A percentile compares a stretch with the other conserved stretches of the same genome.
Evolutionary conservation across 768 basidiomycete species (phyloP).

Genomic region (Aureoboletus auriporus): DNA sequence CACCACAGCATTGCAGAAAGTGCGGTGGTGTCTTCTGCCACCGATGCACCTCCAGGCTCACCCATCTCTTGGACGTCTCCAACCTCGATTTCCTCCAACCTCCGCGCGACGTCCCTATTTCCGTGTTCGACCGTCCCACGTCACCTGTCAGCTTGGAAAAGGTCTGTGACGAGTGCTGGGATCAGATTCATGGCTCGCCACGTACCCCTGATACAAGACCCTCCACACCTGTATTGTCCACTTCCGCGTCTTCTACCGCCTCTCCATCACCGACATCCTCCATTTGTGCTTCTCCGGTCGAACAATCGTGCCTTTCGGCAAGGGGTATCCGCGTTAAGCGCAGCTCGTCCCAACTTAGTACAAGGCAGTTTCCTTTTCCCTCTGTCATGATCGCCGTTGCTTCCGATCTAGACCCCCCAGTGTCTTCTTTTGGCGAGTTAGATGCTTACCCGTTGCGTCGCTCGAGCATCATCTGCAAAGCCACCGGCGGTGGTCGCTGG

Average conservation of each 20-base stretch:
- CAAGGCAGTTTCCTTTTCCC: slow-evolving; percentile 23
- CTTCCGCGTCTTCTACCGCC: slow-evolving; percentile 28
- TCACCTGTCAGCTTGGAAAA: slow-evolving; percentile 57
- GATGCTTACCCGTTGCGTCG: slow-evolving; percentile 70
- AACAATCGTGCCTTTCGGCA: slow-evolving; percentile 20
- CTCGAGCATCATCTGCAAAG: slow-evolving; percentile 68
- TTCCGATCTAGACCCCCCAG: slow-evolving; percentile 28
- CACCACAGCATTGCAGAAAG: slow-evolving; percentile 71
- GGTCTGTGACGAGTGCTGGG: slow-evolving; percentile 76
- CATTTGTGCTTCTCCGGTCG: slow-evolving; percentile 32
- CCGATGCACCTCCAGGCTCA: slow-evolving; percentile 55
- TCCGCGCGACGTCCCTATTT: slow-evolving; percentile 61
- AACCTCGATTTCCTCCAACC: slow-evolving; percentile 67
- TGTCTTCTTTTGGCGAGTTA: slow-evolving; percentile 63
- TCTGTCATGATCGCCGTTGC: slow-evolving; percentile 17
- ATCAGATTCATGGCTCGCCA: slow-evolving; percentile 61
- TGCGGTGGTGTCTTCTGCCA: slow-evolving; percentile 77
- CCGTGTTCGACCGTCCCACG: slow-evolving; percentile 50
- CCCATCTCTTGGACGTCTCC: slow-evolving; percentile 69
- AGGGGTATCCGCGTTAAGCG: slow-evolving; percentile 19
- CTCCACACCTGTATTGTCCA: slow-evolving; percentile 37
- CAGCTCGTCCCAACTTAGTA: slow-evolving; percentile 28
- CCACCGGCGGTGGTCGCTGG: slow-evolving; percentile 78
- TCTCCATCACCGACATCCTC: slow-evolving; percentile 32
- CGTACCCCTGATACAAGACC: slow-evolving; percentile 38